Conservation (phyloP, 1,139 yeast genomes). For the Lodderomyces orthopsilosis region DNA sequence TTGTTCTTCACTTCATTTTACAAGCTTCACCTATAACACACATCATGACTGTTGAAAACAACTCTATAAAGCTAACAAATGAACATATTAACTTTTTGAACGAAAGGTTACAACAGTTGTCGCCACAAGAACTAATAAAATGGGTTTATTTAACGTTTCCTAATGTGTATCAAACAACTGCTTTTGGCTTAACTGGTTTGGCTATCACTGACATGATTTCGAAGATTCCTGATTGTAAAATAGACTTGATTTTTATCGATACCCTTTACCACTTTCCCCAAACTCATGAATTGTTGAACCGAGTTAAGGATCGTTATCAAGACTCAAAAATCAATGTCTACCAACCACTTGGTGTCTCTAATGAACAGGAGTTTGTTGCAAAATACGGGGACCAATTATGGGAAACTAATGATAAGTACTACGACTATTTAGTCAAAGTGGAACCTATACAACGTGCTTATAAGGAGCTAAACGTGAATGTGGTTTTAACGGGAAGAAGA, state of each 20-base stretch:
- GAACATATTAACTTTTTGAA: conserved; percentile 64
- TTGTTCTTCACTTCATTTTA: too few relatives aligned
- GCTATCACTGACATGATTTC: conserved; percentile 83
- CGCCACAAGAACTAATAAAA: conserved; percentile 70
- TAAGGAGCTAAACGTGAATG: conserved; percentile 63
- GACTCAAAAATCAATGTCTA: conserved; percentile 55
- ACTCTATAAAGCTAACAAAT: conserved; percentile 22
- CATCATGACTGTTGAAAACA: conserved; percentile 2
- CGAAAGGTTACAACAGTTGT: conserved; percentile 47
- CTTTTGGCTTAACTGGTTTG: conserved; percentile 90
- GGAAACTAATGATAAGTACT: conserved; percentile 77
- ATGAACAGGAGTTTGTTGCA: conserved; percentile 63
- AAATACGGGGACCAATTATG: conserved; percentile 76
- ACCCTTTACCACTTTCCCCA: conserved; percentile 93
- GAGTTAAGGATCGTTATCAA: conserved; percentile 53
- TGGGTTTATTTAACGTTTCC: conserved; percentile 89
- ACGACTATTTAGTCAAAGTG: conserved; percentile 86
- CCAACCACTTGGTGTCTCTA: conserved; percentile 56
- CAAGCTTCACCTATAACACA: too few relatives aligned
- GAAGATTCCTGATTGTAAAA: conserved; percentile 37
- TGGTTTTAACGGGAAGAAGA: conserved; percentile 91
- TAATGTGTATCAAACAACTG: conserved; percentile 83
- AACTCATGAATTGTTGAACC: conserved; percentile 71
- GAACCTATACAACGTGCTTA: conserved; percentile 92
- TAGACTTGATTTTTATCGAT: conserved; percentile 83